Conservation (phyloP, 2,329 filamentous ascomycete species). For the Rutstroemia sp. region DNA sequence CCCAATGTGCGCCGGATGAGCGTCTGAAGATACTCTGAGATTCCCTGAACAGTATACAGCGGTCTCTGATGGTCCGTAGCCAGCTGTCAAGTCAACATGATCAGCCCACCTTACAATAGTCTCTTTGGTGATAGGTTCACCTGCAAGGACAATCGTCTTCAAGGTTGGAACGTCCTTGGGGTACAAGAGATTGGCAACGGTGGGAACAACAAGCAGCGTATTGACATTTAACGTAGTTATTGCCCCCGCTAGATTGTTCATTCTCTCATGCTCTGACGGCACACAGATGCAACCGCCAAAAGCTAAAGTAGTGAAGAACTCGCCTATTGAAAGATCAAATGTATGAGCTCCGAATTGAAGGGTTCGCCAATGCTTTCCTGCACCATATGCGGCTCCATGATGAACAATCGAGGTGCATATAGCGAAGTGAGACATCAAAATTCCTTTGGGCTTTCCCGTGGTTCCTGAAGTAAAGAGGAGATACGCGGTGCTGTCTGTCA, state of each 20-base stretch:
- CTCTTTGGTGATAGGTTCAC: slow-evolving; percentile 71
- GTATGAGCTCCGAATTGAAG: slow-evolving; percentile 18
- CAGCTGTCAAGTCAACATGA: slow-evolving; percentile 32
- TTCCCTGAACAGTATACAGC: not conserved
- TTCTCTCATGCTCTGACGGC: slow-evolving; percentile 13
- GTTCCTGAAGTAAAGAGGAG: slow-evolving; percentile 20
- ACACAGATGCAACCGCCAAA: slow-evolving; percentile 19
- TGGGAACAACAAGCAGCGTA: not conserved
- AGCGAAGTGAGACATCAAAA: not conserved
- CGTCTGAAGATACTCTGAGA: not conserved
- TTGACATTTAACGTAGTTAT: slow-evolving; percentile 9
- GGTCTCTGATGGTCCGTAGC: slow-evolving; percentile 73
- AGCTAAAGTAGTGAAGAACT: slow-evolving; percentile 14
- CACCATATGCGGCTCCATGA: not conserved
- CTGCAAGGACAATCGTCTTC: slow-evolving; percentile 69
- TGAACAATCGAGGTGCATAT: not conserved
- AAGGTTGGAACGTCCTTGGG: slow-evolving; percentile 68
- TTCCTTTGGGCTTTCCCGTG: slow-evolving; percentile 21
- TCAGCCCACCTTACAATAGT: slow-evolving; percentile 32
- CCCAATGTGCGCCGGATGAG: slow-evolving; percentile 8
- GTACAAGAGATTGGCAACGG: slow-evolving; percentile 47
- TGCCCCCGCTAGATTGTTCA: slow-evolving; percentile 11
- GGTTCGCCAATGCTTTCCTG: slow-evolving; percentile 8
- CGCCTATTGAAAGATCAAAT: slow-evolving; percentile 14
- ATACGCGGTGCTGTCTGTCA: not conserved